Evolutionary conservation across 148 eudicot genomes (phyloP), one percentile per base, ranked within the genome.

Genomic region (Drosera capensis): DNA sequence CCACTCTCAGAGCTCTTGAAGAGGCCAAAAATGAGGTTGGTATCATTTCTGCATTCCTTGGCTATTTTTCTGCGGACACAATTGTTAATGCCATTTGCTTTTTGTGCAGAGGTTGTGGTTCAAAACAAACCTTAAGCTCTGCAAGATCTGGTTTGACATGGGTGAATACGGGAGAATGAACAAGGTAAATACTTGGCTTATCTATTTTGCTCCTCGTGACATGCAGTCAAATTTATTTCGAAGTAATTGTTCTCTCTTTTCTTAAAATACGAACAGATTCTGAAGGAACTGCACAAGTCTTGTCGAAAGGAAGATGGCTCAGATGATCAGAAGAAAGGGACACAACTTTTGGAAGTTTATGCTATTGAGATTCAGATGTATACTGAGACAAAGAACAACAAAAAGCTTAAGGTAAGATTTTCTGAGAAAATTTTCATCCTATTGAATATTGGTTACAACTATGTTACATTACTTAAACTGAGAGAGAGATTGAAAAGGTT

Each of bases 111-210:
- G 99, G 55, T 64, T 90, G 31, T 90, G 99, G 99, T 90, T 90
- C 46, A 90, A 90, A 73, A 90, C 99, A 23, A 90, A 90, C 70
- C 77, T 90, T 25, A 90, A 90, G 86, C 86, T 90, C 47, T 85
- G 99, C 66, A 85, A 90, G 56, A 90, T 90, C 52, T 90, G 95
- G 95, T 90, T 90, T 68, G 99, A 90, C 70, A 90, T 85, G 72
- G 80, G 94, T 13, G 99, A 90, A 59, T 90, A 81, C 73, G 99
- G 99, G 50, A 73, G 95, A 47, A 81, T 85, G 99, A 90, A 67
- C 65, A 90, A 90, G 99, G 99, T 90, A 62, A n/a, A 35, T 38
- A 15, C n/a, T 7, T 12, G 26, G 23, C 29, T 8, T n/a, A 23
- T 15, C 6, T 4, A 12, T 24, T 38, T 56, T 34, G 5, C 38